Evolutionary conservation across 441 rosid genomes (phyloP).

Genomic region (Adansonia gregorii): DNA sequence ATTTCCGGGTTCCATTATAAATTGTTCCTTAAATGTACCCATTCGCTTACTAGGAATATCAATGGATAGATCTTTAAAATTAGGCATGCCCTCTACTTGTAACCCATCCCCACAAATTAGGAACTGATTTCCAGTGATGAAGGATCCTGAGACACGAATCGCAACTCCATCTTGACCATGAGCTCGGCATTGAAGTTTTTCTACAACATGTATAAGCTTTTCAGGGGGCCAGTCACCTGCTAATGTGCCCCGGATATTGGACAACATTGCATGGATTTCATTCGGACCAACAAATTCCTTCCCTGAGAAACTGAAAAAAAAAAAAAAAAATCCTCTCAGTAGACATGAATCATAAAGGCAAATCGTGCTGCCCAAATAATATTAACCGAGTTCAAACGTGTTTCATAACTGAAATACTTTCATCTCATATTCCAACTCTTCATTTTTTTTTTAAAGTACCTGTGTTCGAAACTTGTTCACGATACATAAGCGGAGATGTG

Average conservation of each 20-base stretch:
- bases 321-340: conserved; percentile 22
- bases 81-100: conserved; percentile 89
- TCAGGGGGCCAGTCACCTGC: conserved; percentile 86
- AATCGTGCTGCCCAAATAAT: neutral
- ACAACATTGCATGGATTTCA: conserved; percentile 57
- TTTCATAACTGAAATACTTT: conserved; percentile 2
- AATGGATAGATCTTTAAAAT: conserved; percentile 79
- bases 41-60: conserved; percentile 75
- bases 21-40: conserved; percentile 91
- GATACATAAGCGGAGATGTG: too few species aligned
- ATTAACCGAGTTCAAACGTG: neutral
- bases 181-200: conserved; percentile 81
- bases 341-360: neutral
- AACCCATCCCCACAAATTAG: conserved; percentile 92
- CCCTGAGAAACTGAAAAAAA: conserved; percentile 55
- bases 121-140: conserved; percentile 84
- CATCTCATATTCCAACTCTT: too few species aligned
- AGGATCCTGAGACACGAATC: conserved; percentile 84
- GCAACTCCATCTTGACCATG: conserved; percentile 67
- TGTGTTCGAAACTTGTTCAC: too few species aligned
- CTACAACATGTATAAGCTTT: conserved; percentile 87
- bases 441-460: too few species aligned
- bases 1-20: conserved; percentile 63
- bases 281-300: conserved; percentile 58
- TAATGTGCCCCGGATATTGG: conserved; percentile 73